Evolutionary conservation across 768 basidiomycete species (phyloP).

Genomic region (Trametes coccinea): DNA sequence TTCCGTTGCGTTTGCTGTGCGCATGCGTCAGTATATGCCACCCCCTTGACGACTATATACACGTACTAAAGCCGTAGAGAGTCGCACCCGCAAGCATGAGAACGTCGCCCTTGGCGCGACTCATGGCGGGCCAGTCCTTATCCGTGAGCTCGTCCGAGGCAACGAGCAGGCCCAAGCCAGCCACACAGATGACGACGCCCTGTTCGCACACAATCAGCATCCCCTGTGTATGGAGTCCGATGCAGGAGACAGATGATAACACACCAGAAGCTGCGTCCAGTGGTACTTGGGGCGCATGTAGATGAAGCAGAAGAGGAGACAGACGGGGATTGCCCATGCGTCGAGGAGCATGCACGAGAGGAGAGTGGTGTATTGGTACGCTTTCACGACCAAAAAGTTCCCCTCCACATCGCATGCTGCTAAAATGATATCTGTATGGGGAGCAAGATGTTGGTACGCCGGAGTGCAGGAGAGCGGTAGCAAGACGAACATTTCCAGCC

Average conservation of each 20-base stretch:
- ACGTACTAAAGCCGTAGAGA: conserved; percentile 82
- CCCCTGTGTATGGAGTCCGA: not conserved
- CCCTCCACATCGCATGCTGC: conserved; percentile 85
- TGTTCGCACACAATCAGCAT: conserved; percentile 26
- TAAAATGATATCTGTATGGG: conserved; percentile 64
- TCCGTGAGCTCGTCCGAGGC: conserved; percentile 74
- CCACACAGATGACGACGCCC: conserved; percentile 75
- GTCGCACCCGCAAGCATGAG: conserved; percentile 89
- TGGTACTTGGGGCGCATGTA: conserved; percentile 81
- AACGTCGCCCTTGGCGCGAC: conserved; percentile 74
- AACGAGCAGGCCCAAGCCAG: conserved; percentile 79
- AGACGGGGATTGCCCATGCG: conserved; percentile 90
- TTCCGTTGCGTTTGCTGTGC: conserved; percentile 80
- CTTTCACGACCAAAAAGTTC: conserved; percentile 85
- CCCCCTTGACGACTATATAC: not conserved
- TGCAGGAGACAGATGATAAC: conserved; percentile 24
- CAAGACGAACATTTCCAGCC: conserved; percentile 80
- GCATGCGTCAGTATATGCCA: not conserved
- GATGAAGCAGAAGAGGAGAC: conserved; percentile 79
- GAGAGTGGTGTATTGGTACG: conserved; percentile 84
- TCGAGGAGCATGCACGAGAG: conserved; percentile 92
- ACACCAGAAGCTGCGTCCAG: conserved; percentile 78
- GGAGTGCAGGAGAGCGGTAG: not conserved
- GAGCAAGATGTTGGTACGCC: not conserved
- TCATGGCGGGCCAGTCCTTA: conserved; percentile 68